A percentile compares a stretch with the other conserved stretches of the same genome.
Evolutionary conservation across 257 asterid genomes (phyloP).

Genomic region (Nicotiana sylvestris): DNA sequence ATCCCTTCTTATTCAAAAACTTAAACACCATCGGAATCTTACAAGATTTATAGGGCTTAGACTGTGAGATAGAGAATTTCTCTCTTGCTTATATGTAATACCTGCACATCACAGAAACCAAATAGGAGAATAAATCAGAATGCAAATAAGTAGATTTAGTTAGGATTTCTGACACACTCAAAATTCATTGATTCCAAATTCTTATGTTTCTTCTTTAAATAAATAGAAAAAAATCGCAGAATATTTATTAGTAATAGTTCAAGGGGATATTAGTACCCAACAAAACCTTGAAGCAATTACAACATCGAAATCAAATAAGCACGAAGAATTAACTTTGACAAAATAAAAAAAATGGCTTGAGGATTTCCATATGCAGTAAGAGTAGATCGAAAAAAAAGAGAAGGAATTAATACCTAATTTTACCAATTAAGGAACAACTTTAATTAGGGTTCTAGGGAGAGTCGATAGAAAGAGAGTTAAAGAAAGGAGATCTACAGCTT

Average conservation of each 20-base stretch:
- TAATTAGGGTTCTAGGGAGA: background rate
- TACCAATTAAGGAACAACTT: background rate
- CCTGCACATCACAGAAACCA: background rate
- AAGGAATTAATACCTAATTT: background rate
- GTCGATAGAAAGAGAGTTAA: too few species aligned
- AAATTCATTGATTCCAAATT: background rate
- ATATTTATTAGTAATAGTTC: background rate
- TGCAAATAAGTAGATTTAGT: too few species aligned
- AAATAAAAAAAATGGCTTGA: background rate
- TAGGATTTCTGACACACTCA: too few species aligned
- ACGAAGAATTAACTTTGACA: background rate
- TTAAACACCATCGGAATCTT: constrained; percentile 56
- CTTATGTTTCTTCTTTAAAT: background rate
- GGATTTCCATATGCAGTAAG: background rate
- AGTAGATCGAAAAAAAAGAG: background rate
- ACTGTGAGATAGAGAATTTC: background rate
- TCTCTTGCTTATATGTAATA: background rate
- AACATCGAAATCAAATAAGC: background rate
- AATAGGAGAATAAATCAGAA: background rate
- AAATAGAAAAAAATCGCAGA: background rate
- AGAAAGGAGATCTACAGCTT: too few species aligned
- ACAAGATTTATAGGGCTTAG: too few species aligned
- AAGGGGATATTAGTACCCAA: background rate
- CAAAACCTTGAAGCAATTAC: background rate
- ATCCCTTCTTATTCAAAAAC: constrained; percentile 95